These are phyloP conservation scores for Fusarium drepaniforme DNA, from an alignment of 2,329 filamentous ascomycete genomes.

Conservation along the genomic window DNA sequence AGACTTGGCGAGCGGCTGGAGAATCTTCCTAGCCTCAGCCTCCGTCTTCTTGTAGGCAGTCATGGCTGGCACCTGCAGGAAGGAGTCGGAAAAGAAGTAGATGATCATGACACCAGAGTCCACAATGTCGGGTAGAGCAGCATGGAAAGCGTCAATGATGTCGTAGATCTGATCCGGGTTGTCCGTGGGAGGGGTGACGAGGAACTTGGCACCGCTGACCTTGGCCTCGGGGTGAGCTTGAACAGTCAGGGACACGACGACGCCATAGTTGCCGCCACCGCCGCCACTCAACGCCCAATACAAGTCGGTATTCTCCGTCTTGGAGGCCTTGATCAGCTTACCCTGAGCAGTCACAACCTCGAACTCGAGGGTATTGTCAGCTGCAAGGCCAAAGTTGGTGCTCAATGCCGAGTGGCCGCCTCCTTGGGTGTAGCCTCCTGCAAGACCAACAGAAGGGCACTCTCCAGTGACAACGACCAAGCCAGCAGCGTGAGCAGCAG, in stretches of 20 bases:
- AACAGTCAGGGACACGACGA: slow-evolving; percentile 67
- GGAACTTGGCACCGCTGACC: slow-evolving; percentile 48
- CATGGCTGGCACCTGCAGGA: slow-evolving; percentile 45
- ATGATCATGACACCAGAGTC: slow-evolving; percentile 61
- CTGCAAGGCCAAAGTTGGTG: slow-evolving; percentile 66
- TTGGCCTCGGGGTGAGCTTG: slow-evolving; percentile 59
- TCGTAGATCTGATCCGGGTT: slow-evolving; percentile 23
- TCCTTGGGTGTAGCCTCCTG: slow-evolving; percentile 72
- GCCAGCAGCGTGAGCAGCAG: slow-evolving; percentile 58
- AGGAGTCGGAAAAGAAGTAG: slow-evolving; percentile 47
- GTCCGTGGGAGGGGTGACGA: slow-evolving; percentile 13
- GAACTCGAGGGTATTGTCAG: slow-evolving; percentile 69
- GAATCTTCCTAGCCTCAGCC: slow-evolving; percentile 50
- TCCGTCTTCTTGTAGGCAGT: slow-evolving; percentile 59
- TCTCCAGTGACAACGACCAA: slow-evolving; percentile 67
- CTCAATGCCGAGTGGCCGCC: slow-evolving; percentile 65
- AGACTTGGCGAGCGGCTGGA: slow-evolving; percentile 48
- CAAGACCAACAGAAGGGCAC: slow-evolving; percentile 65
- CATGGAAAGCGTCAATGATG: slow-evolving; percentile 40
- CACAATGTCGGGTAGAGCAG: slow-evolving; percentile 50
- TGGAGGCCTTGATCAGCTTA: slow-evolving; percentile 59
- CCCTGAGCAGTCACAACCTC: slow-evolving; percentile 67
- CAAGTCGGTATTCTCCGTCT: slow-evolving; percentile 63
- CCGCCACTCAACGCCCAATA: slow-evolving; percentile 74
- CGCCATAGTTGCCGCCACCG: slow-evolving; percentile 68